A percentile compares a stretch with the other conserved stretches of the same genome.
phyloP scores from a whole-genome alignment of 2,329 filamentous ascomycete species.

The Ophiostoma pallidulum region DNA sequence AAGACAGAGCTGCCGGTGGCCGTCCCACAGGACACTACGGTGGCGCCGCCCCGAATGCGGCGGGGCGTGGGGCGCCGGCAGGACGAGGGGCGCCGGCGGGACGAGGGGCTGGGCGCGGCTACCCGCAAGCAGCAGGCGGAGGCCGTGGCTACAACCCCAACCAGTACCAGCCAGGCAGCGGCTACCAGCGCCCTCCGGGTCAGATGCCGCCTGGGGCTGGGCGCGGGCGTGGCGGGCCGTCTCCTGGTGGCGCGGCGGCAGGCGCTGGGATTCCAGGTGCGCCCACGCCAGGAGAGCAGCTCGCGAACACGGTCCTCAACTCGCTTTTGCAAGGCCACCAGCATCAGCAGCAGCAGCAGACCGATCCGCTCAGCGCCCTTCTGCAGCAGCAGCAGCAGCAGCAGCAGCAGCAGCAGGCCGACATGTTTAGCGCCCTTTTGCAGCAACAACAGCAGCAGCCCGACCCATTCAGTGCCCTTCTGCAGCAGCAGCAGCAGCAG shows the following conservation, averaged over 20 bases:
- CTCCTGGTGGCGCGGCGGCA: background rate
- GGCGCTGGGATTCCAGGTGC: background rate
- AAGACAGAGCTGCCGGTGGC: background rate
- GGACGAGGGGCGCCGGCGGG: background rate
- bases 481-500: background rate
- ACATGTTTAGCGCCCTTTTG: background rate
- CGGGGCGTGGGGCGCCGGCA: background rate
- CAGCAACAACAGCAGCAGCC: conserved; percentile 5
- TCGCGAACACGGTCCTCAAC: conserved; percentile 1
- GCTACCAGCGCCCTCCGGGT: background rate
- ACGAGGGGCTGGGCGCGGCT: conserved; percentile 4
- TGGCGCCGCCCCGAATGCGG: background rate
- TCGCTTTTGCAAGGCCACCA: background rate
- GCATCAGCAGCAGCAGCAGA: conserved; percentile 6
- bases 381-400: conserved; percentile 10
- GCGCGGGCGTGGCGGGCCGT: no score
- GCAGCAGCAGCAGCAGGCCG: conserved; percentile 2
- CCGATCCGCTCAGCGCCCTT: background rate
- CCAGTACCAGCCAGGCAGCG: background rate
- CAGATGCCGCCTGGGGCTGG: no score
- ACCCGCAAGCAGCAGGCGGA: background rate
- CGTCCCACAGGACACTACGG: background rate
- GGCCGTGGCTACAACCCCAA: background rate
- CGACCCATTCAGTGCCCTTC: background rate
- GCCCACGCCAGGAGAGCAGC: conserved; percentile 3